phyloP scores from a whole-genome alignment of 345 rosid genomes.

The Gossypium australe region DNA sequence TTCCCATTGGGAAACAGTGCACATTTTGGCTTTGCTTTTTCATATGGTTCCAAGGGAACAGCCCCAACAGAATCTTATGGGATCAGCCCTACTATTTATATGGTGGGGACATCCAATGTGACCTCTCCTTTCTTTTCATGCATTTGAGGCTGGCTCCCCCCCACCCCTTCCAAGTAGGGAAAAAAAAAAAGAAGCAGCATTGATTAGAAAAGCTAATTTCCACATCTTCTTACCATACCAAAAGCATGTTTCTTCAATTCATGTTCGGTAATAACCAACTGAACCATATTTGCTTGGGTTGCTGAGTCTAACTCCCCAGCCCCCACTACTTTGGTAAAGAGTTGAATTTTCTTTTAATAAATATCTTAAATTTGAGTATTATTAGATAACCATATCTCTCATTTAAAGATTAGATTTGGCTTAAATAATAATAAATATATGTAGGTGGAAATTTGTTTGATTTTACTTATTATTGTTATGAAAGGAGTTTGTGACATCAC shows the following conservation, averaged over 20 bases:
- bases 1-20: slow-evolving; percentile 10
- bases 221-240: slow-evolving; percentile 6
- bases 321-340: no score
- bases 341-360: no score
- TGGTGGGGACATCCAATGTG: slow-evolving; percentile 24
- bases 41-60: slow-evolving; percentile 55
- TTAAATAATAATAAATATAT: background rate
- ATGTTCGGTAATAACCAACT: slow-evolving; percentile 23
- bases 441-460: background rate
- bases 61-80: slow-evolving; percentile 58
- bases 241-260: slow-evolving; percentile 30
- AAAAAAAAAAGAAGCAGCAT: no score
- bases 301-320: no score
- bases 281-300: slow-evolving; percentile 15
- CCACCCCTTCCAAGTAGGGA: no score
- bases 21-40: slow-evolving; percentile 10
- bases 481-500: background rate
- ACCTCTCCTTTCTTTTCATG: slow-evolving; percentile 2
- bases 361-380: no score
- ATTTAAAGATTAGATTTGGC: background rate
- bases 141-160: background rate
- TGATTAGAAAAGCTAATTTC: background rate
- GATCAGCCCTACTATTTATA: slow-evolving; percentile 40
- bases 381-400: no score
- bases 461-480: background rate